Evolutionary conservation across 345 rosid species (phyloP).

Genomic region (Eucalyptus cloeziana): DNA sequence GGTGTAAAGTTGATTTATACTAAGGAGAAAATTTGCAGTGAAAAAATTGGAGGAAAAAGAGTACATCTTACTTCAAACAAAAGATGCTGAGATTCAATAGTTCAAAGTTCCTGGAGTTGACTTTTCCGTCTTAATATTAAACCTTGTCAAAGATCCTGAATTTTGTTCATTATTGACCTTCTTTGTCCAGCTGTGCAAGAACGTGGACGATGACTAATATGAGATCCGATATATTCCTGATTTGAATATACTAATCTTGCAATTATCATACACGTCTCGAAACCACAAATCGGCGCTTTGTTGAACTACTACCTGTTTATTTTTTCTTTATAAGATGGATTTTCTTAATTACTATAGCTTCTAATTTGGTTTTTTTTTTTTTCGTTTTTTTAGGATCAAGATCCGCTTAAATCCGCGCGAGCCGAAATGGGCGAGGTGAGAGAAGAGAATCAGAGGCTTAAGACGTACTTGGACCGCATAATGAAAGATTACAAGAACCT

Average conservation of each 20-base stretch:
- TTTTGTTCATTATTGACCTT: not conserved
- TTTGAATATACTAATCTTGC: not conserved
- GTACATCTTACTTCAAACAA: not conserved
- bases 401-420: conserved; percentile 40
- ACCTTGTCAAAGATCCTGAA: not conserved
- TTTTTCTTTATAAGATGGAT: not conserved
- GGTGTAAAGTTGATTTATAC: not conserved
- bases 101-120: not conserved
- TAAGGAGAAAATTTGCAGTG: not conserved
- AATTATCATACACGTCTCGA: not conserved
- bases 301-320: not conserved
- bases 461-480: conserved; percentile 29
- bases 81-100: not conserved
- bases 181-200: not conserved
- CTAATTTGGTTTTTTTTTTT: not conserved
- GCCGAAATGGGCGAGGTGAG: conserved; percentile 62
- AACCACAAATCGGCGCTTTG: not conserved
- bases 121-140: not conserved
- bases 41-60: not conserved
- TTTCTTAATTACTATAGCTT: not conserved
- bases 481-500: conserved; percentile 60
- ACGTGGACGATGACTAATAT: not conserved
- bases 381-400: not conserved
- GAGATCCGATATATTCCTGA: not conserved
- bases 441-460: conserved; percentile 74